Evolutionary conservation across 2,329 filamentous ascomycete genomes (phyloP), one percentile per base, ranked within the genome.

Genomic region (Alternaria triticina): DNA sequence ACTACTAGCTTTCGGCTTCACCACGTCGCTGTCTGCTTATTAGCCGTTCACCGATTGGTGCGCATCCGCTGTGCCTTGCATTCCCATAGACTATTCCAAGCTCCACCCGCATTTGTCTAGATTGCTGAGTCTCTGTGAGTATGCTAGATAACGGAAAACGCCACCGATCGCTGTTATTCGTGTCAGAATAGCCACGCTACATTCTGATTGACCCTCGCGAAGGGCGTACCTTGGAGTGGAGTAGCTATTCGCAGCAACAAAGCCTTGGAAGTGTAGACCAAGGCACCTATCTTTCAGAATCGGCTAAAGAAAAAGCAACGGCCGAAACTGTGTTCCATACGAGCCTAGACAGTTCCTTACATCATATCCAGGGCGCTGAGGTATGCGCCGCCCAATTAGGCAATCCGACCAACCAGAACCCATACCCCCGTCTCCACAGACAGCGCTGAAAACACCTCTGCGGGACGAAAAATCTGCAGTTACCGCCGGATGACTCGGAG

Each of bases 321-420:
- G 17, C 28, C 22, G 54, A 56, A 45, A 56, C 15, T 52, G 49
- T 52, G 49, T 52, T 52, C 49, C 17, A 52, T 52, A 3, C 25
- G 54, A 45, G 54, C 22, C 43, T 46, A 56, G 54, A 23, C 54
- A 56, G 30, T 15, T 47, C 43, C 43, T 56, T 56, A 47, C 25
- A 46, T 56, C 54, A 45, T 46, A 23, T 30, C 20, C 43, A 30
- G 54, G 27, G 44, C 40, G 25, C 43, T 56, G 54, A 47, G 54
- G n/a, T 56, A 56, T 56, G 54, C 43, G 43, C 54, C 43, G 54
- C 47, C 47, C 20, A 44, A 54, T 54, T 44, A 59, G 22, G 57
- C 47, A 59, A 54, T 59, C 57, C 43, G 57, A 59, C 57, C 57
- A 59, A 59, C 57, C 57, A 59, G 49, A 52, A 25, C 30, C 43